A percentile compares a stretch with the other conserved stretches of the same genome.
Evolutionary conservation across 108 stramenopile genomes (phyloP).

Genomic region (Aureococcus anophagefferens): DNA sequence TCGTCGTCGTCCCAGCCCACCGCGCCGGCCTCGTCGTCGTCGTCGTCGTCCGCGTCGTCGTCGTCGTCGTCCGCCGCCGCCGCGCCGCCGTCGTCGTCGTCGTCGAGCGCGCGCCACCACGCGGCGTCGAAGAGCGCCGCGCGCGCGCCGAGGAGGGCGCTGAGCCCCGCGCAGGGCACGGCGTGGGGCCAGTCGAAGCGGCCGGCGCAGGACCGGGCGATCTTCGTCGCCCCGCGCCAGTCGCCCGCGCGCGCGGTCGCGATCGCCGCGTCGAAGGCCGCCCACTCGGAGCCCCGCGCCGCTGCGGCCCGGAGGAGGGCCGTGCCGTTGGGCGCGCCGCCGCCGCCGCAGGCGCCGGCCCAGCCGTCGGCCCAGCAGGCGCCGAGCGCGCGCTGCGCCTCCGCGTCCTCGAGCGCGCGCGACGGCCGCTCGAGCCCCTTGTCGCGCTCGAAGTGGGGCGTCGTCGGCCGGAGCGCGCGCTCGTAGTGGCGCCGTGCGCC

Average conservation of each 20-base stretch:
- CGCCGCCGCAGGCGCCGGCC: background rate
- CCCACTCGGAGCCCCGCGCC: no score
- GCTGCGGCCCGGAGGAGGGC: no score
- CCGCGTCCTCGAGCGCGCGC: background rate
- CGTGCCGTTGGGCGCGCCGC: background rate
- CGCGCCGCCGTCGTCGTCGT: no score
- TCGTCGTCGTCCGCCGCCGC: no score
- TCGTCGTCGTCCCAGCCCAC: no score
- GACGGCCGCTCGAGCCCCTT: background rate
- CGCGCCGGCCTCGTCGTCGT: no score
- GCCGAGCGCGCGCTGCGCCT: background rate
- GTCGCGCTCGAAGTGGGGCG: no score
- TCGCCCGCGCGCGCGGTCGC: no score
- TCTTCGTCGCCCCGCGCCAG: background rate
- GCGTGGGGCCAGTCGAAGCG: background rate
- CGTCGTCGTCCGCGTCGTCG: no score
- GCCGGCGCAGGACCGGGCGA: background rate
- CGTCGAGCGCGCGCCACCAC: no score
- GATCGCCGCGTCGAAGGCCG: no score
- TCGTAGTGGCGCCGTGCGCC: background rate
- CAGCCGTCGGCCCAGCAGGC: background rate
- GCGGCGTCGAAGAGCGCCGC: no score
- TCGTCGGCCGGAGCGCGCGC: background rate
- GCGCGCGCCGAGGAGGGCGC: background rate
- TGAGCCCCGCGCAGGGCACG: background rate